These are phyloP conservation scores for Fusarium mangiferae DNA, from an alignment of 2,329 filamentous ascomycete species.

Conservation along the genomic window DNA sequence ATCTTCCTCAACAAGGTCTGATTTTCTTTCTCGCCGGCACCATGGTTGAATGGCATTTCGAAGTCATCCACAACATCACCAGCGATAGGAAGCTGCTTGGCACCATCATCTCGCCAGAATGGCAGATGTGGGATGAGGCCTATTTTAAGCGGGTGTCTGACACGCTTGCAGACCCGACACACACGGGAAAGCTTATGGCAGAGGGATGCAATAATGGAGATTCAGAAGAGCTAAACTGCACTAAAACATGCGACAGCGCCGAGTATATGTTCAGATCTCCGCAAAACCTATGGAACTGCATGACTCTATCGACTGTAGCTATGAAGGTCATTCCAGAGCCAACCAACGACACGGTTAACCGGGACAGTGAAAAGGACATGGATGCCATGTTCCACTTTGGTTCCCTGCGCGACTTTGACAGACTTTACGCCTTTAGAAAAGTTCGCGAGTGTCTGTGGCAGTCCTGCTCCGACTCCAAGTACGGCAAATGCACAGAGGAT, in stretches of 20 bases:
- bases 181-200: not conserved
- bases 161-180: not conserved
- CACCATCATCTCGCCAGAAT: not conserved
- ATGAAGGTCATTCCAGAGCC: not conserved
- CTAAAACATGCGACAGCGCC: not conserved
- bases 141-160: not conserved
- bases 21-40: not conserved
- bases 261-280: not conserved
- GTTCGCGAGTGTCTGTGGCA: not conserved
- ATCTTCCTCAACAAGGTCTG: not conserved
- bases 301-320: not conserved
- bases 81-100: not conserved
- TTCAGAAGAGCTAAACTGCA: accelerated
- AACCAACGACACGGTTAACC: not conserved
- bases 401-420: not conserved
- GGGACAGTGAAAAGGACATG: not conserved
- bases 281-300: not conserved
- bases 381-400: not conserved
- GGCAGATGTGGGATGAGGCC: not conserved
- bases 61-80: not conserved
- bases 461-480: not conserved
- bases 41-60: not conserved
- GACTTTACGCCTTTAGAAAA: not conserved
- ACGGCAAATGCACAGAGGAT: not conserved
- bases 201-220: not conserved